Evolutionary conservation across 2,329 filamentous ascomycete genomes (phyloP), one percentile per base, ranked within the genome.

Genomic region (Chrysosporium keratinophilum): DNA sequence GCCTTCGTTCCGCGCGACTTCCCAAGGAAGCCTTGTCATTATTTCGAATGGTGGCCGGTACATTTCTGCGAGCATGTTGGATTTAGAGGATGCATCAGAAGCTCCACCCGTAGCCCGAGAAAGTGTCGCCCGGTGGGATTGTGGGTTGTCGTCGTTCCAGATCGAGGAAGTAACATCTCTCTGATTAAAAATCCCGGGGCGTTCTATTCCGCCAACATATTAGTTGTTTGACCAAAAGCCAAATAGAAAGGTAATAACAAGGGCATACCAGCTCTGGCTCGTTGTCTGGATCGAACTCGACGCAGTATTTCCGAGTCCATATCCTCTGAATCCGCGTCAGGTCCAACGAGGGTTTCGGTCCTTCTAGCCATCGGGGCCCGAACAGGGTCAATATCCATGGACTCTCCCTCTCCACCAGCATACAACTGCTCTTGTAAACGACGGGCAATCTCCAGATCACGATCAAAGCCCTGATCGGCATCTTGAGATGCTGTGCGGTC

Each of bases 401-500:
- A 73, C 39, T 71, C 72, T 12, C 71, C 73, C 39, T 71, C 72
- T 12, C 71, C 73, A 39, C 70, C 78, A 50, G 79, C 78, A 63
- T 96, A 97, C 65, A 95, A 79, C 69, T 98, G 89, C 64, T 98
- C 87, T 68, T 98, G 93, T 56, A 98, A 70, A 54, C 87, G 81
- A 67, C 90, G 82, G 5, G 93, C 93, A 83, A 97, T 91, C 42
- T 87, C 90, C 50, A 88, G 90, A 64, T 98, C 93, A 63, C 95
- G 89, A 59, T 96, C 90, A 60, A 86, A 81, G 51, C 63, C 82
- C 75, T 68, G 70, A 33, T 69, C 71, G 9, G 71, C 71, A 56
- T 55, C 41, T 31, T 65, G 64, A 23, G 67, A 60, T 41, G 64
- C 60, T 46, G 60, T 58, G 57, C 59, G 59, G 11, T 68, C 52